phyloP scores from a whole-genome alignment of 352 stramenopile species.

The Pythium myriotylum region DNA sequence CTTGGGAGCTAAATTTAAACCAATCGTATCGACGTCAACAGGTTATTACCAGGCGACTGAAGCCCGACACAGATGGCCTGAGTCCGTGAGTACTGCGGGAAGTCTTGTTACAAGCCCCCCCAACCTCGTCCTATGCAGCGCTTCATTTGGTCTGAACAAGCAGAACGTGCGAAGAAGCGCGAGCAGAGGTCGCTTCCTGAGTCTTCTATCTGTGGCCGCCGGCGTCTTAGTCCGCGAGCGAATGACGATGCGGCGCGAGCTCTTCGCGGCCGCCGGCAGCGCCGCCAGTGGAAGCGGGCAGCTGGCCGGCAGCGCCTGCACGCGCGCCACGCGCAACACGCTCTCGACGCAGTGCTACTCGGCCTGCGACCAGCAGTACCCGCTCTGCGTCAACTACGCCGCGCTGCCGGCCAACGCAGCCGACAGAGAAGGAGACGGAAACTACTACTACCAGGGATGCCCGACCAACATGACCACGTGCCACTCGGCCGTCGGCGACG shows the following conservation, averaged over 20 bases:
- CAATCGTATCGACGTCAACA: slow-evolving; percentile 1
- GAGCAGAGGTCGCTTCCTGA: not conserved
- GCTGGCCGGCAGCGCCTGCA: slow-evolving; percentile 27
- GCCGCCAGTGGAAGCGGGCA: slow-evolving; percentile 9
- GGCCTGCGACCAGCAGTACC: slow-evolving; percentile 32
- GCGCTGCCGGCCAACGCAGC: slow-evolving; percentile 28
- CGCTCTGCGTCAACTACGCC: slow-evolving; percentile 72
- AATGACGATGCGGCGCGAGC: slow-evolving; percentile 6
- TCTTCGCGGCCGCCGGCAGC: slow-evolving; percentile 10
- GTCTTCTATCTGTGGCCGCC: not conserved
- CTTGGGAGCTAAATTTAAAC: not conserved
- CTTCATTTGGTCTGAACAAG: not conserved
- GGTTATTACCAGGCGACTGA: not conserved
- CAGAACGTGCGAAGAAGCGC: slow-evolving; percentile 9
- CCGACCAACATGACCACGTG: slow-evolving; percentile 54
- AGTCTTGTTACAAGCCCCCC: not conserved
- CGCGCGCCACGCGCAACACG: slow-evolving; percentile 48
- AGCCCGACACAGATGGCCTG: slow-evolving; percentile 10
- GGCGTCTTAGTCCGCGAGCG: not conserved
- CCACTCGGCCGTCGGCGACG: slow-evolving; percentile 41
- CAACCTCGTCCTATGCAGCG: too few relatives aligned
- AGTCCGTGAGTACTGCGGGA: not conserved
- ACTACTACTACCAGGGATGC: slow-evolving; percentile 71
- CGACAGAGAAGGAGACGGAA: slow-evolving; percentile 43
- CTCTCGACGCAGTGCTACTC: slow-evolving; percentile 63